These are phyloP conservation scores for Globisporangium ultimum DNA, from an alignment of 352 stramenopile species.

Conservation along the genomic window DNA sequence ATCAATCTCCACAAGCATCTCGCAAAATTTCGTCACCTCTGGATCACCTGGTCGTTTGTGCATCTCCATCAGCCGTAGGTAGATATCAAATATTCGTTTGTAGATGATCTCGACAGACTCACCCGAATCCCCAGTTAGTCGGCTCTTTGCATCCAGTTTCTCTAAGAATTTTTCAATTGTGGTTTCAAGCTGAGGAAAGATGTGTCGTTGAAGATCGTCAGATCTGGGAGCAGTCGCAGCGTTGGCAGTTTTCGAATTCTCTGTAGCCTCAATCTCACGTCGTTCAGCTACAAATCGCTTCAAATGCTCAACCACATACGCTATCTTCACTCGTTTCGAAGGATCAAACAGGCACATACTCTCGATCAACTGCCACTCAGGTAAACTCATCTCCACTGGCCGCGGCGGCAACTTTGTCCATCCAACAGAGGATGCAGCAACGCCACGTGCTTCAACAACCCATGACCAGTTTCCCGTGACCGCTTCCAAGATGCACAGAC, in stretches of 20 bases:
- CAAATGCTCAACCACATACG: slow-evolving; percentile 5
- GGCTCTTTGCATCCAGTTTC: neutral
- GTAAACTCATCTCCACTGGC: neutral
- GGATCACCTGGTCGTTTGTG: neutral
- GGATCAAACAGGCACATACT: slow-evolving; percentile 9
- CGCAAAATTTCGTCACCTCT: neutral
- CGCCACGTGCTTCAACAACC: neutral
- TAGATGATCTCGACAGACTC: neutral
- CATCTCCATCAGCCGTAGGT: neutral
- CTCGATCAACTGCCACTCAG: slow-evolving; percentile 11
- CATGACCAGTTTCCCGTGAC: slow-evolving; percentile 5
- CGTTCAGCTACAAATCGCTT: slow-evolving; percentile 1
- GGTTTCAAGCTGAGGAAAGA: slow-evolving; percentile 1
- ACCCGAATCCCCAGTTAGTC: neutral
- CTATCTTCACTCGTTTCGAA: slow-evolving; percentile 2
- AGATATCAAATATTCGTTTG: slow-evolving; percentile 1
- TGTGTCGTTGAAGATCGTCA: neutral
- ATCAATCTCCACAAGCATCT: neutral
- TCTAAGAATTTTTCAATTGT: neutral
- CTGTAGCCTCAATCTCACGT: too few relatives aligned
- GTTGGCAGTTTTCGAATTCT: neutral
- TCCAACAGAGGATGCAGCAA: neutral
- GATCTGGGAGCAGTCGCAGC: neutral
- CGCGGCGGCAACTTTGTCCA: neutral
- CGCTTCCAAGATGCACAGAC: slow-evolving; percentile 44